Base-by-base conservation (phyloP, 805 yeast genomes). In the Maudiozyma turicensis region DNA sequence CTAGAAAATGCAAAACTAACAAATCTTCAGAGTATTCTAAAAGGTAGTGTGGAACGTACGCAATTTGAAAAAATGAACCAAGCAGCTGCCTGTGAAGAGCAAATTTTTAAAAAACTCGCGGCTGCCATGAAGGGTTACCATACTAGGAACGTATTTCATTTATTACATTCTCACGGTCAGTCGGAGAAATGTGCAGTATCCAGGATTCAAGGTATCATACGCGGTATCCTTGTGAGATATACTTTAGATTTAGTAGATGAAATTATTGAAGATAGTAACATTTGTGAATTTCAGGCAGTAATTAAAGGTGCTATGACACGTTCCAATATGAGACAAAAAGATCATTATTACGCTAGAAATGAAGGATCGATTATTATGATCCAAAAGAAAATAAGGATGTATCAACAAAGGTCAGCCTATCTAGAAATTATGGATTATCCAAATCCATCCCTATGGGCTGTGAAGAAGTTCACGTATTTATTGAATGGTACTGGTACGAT, bases 371-470 rank as follows among this genome's bases (percentile, higher is more conserved):
- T 93, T 13, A 71, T 87, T 52, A 77, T 73, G 58, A 77, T 90
- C 14, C 99, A 93, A 68, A 82, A 88, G 45, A 71, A 72, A 38
- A 74, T 91, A 49, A 76, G 89, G 49, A 82, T 88, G 33, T 72
- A 75, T 54, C 76, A 79, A 48, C 82, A 84, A 50, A 82, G 82
- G 10, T 73, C 71, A 34, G 93, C 95, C 1, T 93, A 87, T 66
- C 77, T 76, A 51, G 77, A 86, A 2, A 70, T 93, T 49, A 77
- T 86, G 45, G 75, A 77, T 8, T 80, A 77, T 63, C 76, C 75
- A 38, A 82, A 85, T 58, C 97, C 98, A 0, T 85, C 95, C 0
- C 67, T 93, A 45, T 68, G 81, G 33, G 85, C 87, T 0, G 82
- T 93, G 28, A 77, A 81, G 56, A 81, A 80, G 50, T 93, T 89